Base-by-base conservation (phyloP, 345 rosid genomes). In the Passiflora organensis region DNA sequence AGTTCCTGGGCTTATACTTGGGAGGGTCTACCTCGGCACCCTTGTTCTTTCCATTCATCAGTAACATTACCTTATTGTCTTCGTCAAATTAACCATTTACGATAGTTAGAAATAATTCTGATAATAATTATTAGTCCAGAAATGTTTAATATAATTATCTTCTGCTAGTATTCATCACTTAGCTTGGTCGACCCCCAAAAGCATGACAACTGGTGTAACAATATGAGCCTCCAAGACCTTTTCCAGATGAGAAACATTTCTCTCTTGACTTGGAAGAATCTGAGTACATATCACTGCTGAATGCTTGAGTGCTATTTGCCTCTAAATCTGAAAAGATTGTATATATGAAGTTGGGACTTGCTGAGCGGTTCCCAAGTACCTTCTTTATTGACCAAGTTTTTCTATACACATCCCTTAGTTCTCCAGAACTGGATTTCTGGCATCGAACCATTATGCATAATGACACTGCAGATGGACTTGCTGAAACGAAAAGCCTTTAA, bases 131-230 rank as follows among this genome's bases (percentile, higher is more conserved):
- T n/a, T n/a, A n/a, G n/a, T n/a, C n/a, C n/a, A n/a, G n/a, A n/a
- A n/a, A n/a, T n/a, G n/a, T n/a, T n/a, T n/a, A n/a, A n/a, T n/a
- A n/a, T n/a, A n/a, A n/a, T n/a, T n/a, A n/a, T n/a, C n/a, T n/a
- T n/a, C n/a, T n/a, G n/a, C n/a, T n/a, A n/a, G n/a, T n/a, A n/a
- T n/a, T n/a, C n/a, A n/a, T 78, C 36, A 83, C 84, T 62, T 58
- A 84, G 72, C 82, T 84, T 34, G 91, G 95, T 25, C 75, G 76
- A 23, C 82, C 83, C 67, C 72, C 89, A 34, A 88, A 86, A 72
- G 80, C 80, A 32, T 75, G 86, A 83, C 75, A 78, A 43, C 86
- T 82, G 48, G 79, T 83, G 1, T 70, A 73, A 0, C 18, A 84
- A 80, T 38, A 83, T 88, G 63, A 87, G 76, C 59, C 86, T 87